Evolutionary conservation across 2,329 filamentous ascomycete species (phyloP), one percentile per base, ranked within the genome.

Genomic region (Hirsutella rhossiliensis): DNA sequence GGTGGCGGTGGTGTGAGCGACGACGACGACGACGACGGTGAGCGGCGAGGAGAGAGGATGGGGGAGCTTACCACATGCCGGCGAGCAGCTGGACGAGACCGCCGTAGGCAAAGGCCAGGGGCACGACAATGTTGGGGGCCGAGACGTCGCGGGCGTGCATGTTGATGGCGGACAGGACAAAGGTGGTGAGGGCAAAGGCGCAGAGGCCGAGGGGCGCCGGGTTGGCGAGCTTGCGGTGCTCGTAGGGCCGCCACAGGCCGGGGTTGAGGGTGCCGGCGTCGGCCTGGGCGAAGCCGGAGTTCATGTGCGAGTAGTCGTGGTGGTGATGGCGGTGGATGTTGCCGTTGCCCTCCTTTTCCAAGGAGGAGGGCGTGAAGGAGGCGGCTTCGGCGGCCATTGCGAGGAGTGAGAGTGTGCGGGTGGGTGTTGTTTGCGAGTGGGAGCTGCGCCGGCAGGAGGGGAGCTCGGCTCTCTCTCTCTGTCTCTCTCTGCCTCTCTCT

Each of bases 171-270:
- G 82, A 85, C 41, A 90, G 74, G 32, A 90, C 77, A 61, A 90
- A 90, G 12, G 85, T 90, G 43, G 85, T 90, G 57, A 90, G 70
- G 50, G 85, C 86, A 68, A 90, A 90, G 59, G 82, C 85, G 48
- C 71, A 76, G 41, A 90, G 76, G 50, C 86, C 85, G 34, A 89
- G 72, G 28, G 84, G 85, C 43, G 82, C 84, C 5, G 85, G 85
- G 65, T 89, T 89, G 67, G 75, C 85, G 62, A 89, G 78, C 68
- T 84, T 83, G 65, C 82, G 79, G 59, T 76, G 73, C 63, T 78
- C 75, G 43, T 68, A 66, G 9, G 78, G 68, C 63, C 73, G 78
- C 71, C 82, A 76, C 38, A 72, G 62, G 65, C 82, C 81, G 42
- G 83, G 82, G 62, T 87, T 80, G 62, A 86, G 80, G 56, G 82